A percentile compares a stretch with the other conserved stretches of the same genome.
phyloP scores from a whole-genome alignment of 805 yeast species.

The Yarrowia porcina region DNA sequence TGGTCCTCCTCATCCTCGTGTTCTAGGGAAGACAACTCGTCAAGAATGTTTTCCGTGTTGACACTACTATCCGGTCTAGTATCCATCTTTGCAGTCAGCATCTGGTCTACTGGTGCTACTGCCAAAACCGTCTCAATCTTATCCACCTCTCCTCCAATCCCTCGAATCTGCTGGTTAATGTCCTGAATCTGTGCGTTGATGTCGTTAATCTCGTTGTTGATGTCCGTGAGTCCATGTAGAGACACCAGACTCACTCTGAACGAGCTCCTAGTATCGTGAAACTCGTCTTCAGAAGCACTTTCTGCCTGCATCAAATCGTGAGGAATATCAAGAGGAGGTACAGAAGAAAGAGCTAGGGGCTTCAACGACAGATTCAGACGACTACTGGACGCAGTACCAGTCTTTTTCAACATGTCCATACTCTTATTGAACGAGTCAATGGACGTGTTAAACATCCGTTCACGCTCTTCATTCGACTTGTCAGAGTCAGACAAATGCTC shows the following conservation, averaged over 20 bases:
- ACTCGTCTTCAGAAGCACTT: not conserved
- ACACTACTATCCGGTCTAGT: not conserved
- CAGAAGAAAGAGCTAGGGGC: not conserved
- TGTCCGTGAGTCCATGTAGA: conserved; percentile 11
- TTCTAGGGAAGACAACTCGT: not conserved
- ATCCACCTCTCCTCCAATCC: conserved; percentile 1
- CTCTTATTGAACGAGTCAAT: not conserved
- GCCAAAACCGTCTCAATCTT: not conserved
- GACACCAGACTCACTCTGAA: not conserved
- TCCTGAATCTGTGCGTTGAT: conserved; percentile 16
- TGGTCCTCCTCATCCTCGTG: not conserved
- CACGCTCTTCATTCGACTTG: not conserved
- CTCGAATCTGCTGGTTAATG: conserved; percentile 13
- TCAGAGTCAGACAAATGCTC: conserved; percentile 12
- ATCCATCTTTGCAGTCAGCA: not conserved
- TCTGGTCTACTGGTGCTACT: not conserved
- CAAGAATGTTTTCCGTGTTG: conserved; percentile 8
- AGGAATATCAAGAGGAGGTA: conserved; percentile 9
- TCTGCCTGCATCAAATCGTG: not conserved
- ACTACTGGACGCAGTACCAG: not conserved
- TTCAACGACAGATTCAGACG: not conserved
- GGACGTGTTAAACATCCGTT: not conserved
- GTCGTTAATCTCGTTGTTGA: conserved; percentile 19
- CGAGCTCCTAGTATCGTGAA: conserved; percentile 4
- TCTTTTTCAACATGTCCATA: conserved; percentile 8